Percentiles rank a stretch among this genome's conserved stretches.
Evolutionary conservation across 208 protist species (phyloP).

Genomic region (Leptomonas seymouri): DNA sequence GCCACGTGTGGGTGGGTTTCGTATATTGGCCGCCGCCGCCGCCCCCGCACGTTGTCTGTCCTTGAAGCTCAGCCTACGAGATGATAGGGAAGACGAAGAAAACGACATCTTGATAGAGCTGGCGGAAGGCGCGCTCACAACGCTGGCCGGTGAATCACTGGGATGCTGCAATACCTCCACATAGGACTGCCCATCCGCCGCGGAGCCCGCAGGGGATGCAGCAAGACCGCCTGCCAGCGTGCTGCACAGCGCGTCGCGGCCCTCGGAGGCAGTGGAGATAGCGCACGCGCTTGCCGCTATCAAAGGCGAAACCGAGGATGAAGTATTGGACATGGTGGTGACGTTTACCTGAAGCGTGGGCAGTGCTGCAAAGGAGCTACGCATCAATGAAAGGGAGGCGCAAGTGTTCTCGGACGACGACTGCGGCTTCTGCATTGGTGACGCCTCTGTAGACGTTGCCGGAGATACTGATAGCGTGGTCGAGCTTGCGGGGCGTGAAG

Average conservation of each 20-base stretch:
- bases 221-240: too few species aligned
- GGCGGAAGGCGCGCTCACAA: neutral
- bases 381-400: neutral
- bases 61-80: slow-evolving; percentile 29
- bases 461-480: neutral
- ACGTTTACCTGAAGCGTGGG: neutral
- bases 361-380: neutral
- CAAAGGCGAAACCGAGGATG: neutral
- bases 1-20: neutral
- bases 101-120: slow-evolving; percentile 7
- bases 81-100: neutral
- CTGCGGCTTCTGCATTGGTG: neutral
- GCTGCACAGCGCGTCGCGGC: too few species aligned
- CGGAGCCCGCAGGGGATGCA: too few species aligned
- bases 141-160: neutral
- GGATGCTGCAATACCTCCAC: neutral
- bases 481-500: neutral
- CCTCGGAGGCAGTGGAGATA: neutral
- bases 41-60: slow-evolving; percentile 16
- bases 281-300: neutral
- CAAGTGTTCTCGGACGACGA: neutral
- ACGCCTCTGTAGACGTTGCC: neutral
- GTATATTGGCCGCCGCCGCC: neutral
- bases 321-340: neutral
- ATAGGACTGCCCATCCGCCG: neutral